Evolutionary conservation across 1,139 yeast genomes (phyloP).

Genomic region (Hansenula sp.): DNA sequence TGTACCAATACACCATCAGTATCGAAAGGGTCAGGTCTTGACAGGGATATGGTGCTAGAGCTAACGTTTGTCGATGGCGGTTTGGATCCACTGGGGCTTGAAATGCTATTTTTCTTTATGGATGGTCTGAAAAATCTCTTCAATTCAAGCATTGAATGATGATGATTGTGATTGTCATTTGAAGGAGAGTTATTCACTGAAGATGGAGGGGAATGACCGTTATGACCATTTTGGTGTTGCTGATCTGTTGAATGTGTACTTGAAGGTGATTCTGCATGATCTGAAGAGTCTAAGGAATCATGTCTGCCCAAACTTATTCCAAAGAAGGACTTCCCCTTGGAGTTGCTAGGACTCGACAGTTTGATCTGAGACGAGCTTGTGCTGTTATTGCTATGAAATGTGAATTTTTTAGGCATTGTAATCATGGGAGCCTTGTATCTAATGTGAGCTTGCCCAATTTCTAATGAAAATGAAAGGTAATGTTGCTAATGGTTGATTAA

Average conservation of each 20-base stretch:
- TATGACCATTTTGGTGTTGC: conserved; percentile 1
- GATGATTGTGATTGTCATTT: conserved; percentile 12
- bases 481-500: too few relatives aligned
- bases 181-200: conserved; percentile 2
- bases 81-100: conserved; percentile 5
- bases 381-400: conserved; percentile 1
- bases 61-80: conserved; percentile 3
- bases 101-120: conserved; percentile 32
- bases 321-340: conserved; percentile 4
- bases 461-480: not conserved
- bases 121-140: conserved; percentile 57
- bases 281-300: conserved; percentile 2
- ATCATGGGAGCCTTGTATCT: not conserved
- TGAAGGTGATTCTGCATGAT: not conserved
- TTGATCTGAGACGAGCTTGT: not conserved
- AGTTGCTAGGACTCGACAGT: not conserved
- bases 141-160: conserved; percentile 71
- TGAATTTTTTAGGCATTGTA: conserved; percentile 3
- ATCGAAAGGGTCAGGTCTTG: conserved; percentile 35
- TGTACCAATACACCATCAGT: conserved; percentile 67
- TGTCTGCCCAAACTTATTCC: conserved; percentile 6
- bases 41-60: conserved; percentile 23
- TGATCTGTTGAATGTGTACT: conserved; percentile 1
- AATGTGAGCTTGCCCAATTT: not conserved
- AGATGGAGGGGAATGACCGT: not conserved